These are phyloP conservation scores for Eucalyptus guilfoylei DNA, from an alignment of 345 rosid species.

Conservation along the genomic window DNA sequence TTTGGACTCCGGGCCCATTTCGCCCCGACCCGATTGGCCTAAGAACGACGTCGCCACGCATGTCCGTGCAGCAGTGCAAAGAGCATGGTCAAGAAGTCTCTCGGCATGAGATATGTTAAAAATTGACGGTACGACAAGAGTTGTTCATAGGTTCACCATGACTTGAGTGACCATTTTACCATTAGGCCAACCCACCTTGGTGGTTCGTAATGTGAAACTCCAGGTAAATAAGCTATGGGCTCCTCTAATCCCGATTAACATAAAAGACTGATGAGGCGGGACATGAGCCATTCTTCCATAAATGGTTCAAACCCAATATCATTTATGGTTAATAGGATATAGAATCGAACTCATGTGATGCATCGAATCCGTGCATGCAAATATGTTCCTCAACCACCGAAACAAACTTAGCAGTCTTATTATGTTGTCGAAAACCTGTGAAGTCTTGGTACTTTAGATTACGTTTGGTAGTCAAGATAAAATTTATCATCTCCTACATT, in stretches of 20 bases:
- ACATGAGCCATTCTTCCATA: too few relatives aligned
- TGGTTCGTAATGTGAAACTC: too few relatives aligned
- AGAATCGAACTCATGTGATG: too few relatives aligned
- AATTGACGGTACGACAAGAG: fast-evolving
- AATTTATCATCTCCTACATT: fast-evolving
- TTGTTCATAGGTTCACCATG: background rate
- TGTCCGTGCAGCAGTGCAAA: too few relatives aligned
- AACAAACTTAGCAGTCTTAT: too few relatives aligned
- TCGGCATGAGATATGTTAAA: fast-evolving
- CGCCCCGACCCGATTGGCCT: background rate
- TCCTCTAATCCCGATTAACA: background rate
- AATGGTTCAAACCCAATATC: too few relatives aligned
- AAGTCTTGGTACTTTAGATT: too few relatives aligned
- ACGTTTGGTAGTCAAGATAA: fast-evolving
- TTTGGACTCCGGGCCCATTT: background rate
- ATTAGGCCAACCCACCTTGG: background rate
- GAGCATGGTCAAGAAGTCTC: background rate
- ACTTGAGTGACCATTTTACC: background rate
- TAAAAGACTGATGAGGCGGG: too few relatives aligned
- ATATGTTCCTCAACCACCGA: too few relatives aligned
- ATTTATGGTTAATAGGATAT: too few relatives aligned
- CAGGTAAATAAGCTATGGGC: background rate
- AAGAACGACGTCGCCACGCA: background rate
- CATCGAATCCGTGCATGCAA: fast-evolving
- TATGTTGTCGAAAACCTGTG: fast-evolving